Conservation (phyloP, 805 yeast genomes). For the Monosporozyma aquatica region DNA sequence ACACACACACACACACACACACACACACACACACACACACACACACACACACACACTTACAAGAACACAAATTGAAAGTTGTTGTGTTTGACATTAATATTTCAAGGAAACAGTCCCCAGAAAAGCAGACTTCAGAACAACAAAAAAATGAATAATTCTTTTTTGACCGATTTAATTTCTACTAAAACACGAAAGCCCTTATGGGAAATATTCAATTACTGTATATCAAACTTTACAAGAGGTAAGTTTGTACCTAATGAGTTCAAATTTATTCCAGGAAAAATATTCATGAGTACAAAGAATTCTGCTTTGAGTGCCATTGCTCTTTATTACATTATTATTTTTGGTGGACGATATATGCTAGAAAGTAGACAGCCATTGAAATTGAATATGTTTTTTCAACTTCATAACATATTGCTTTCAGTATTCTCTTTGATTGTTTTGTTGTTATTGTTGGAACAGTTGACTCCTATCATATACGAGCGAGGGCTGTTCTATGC, state of each 20-base stretch:
- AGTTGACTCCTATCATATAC: slow-evolving; percentile 67
- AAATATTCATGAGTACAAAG: slow-evolving; percentile 59
- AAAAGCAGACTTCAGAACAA: too few relatives aligned
- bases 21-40: too few relatives aligned
- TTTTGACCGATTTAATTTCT: background rate
- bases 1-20: too few relatives aligned
- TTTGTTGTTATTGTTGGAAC: slow-evolving; percentile 69
- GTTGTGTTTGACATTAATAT: too few relatives aligned
- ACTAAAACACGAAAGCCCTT: background rate
- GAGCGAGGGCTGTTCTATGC: slow-evolving; percentile 75
- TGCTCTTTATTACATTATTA: slow-evolving; percentile 59
- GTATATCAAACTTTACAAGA: slow-evolving; percentile 13
- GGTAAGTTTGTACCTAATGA: slow-evolving; percentile 32
- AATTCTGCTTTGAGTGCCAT: slow-evolving; percentile 50
- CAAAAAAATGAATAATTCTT: background rate
- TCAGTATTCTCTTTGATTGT: slow-evolving; percentile 60
- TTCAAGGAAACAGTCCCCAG: too few relatives aligned
- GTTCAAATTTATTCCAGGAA: slow-evolving; percentile 56
- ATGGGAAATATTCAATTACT: slow-evolving; percentile 23
- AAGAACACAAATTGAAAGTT: too few relatives aligned
- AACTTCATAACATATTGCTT: slow-evolving; percentile 72
- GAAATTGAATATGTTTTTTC: slow-evolving; percentile 67
- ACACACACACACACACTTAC: too few relatives aligned
- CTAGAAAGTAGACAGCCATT: slow-evolving; percentile 54
- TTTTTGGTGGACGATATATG: slow-evolving; percentile 75